Evolutionary conservation across 345 rosid species (phyloP).

Genomic region (Euphorbia pulcherrima): DNA sequence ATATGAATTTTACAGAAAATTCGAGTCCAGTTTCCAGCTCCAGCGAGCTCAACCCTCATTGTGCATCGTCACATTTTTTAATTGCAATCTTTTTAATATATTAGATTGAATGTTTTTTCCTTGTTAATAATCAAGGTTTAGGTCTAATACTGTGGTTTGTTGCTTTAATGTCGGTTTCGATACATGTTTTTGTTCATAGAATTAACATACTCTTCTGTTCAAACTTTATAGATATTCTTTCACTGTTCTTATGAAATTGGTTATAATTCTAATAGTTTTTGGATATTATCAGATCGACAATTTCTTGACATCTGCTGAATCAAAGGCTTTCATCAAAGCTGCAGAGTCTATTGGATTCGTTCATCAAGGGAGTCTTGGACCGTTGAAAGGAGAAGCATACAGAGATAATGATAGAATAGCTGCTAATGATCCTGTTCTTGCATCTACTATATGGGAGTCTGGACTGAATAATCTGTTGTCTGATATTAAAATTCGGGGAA

Average conservation of each 20-base stretch:
- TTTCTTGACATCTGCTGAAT: constrained; percentile 64
- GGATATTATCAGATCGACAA: constrained; percentile 54
- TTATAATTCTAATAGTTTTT: constrained; percentile 16
- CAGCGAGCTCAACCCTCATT: neutral
- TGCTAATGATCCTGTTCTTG: constrained; percentile 64
- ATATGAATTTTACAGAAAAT: neutral
- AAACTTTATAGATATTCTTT: neutral
- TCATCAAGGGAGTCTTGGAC: constrained; percentile 94
- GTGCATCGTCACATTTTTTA: neutral
- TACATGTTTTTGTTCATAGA: neutral
- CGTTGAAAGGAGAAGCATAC: constrained; percentile 82
- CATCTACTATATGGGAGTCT: constrained; percentile 62
- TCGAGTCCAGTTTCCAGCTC: neutral
- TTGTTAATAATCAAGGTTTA: neutral
- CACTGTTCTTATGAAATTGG: neutral
- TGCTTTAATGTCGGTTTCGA: neutral
- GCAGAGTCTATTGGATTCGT: constrained; percentile 77
- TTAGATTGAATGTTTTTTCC: neutral
- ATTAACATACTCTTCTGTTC: neutral
- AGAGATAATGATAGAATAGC: constrained; percentile 81
- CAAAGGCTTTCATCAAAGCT: constrained; percentile 52
- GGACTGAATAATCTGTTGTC: constrained; percentile 61
- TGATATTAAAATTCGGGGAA: constrained; percentile 68
- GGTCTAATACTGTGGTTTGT: neutral
- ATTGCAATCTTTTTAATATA: neutral